phyloP scores from a whole-genome alignment of 306 rosid genomes.

The Medicago lupulina region DNA sequence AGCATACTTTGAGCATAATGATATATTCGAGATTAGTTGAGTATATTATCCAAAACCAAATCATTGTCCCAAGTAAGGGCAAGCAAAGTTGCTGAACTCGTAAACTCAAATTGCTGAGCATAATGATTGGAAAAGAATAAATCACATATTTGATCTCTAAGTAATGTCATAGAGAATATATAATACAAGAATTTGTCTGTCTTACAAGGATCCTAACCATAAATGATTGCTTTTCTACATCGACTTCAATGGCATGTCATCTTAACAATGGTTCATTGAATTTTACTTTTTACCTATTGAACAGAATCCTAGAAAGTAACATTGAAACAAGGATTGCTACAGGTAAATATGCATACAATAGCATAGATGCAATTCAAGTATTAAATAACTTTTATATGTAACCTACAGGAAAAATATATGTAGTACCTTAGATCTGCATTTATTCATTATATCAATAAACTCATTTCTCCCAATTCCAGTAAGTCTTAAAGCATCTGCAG shows the following conservation, averaged over 20 bases:
- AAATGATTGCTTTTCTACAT: slow-evolving; percentile 6
- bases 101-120: slow-evolving; percentile 6
- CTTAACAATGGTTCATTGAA: neutral
- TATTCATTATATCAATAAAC: slow-evolving; percentile 96
- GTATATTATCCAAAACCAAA: slow-evolving; percentile 27
- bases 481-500: slow-evolving; percentile 93
- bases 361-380: slow-evolving; percentile 31
- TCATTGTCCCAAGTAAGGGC: slow-evolving; percentile 20
- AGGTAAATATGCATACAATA: neutral
- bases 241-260: neutral
- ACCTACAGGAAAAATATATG: slow-evolving; percentile 35
- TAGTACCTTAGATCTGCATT: slow-evolving; percentile 93
- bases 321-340: neutral
- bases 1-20: slow-evolving; percentile 35
- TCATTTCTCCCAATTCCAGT: slow-evolving; percentile 96
- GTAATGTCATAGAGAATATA: slow-evolving; percentile 10
- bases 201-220: slow-evolving; percentile 9
- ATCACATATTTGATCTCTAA: neutral
- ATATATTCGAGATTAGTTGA: slow-evolving; percentile 18
- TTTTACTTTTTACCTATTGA: neutral
- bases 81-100: slow-evolving; percentile 6
- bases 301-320: slow-evolving; percentile 11
- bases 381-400: slow-evolving; percentile 7
- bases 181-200: slow-evolving; percentile 22
- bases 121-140: slow-evolving; percentile 1